Evolutionary conservation across 2,329 filamentous ascomycete species (phyloP).

Genomic region (Xylaria sp.): DNA sequence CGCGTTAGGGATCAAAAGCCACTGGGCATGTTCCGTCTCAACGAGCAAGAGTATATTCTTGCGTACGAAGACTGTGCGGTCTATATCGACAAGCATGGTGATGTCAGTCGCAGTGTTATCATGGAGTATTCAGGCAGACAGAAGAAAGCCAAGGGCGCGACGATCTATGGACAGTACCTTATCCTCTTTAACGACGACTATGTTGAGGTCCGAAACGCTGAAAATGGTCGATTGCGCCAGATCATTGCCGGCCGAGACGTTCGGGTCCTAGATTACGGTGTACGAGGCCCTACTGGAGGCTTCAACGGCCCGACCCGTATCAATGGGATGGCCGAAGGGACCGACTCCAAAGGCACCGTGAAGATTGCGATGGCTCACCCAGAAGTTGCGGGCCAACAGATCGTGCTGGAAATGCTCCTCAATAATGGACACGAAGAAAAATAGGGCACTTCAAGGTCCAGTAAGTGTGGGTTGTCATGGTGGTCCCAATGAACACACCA

Average conservation of each 20-base stretch:
- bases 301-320: constrained; percentile 35
- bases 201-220: constrained; percentile 92
- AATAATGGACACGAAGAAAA: constrained; percentile 73
- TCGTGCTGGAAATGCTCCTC: constrained; percentile 85
- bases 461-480: constrained; percentile 5
- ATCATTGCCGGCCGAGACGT: constrained; percentile 92
- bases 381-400: constrained; percentile 73
- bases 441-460: constrained; percentile 21
- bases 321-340: constrained; percentile 34
- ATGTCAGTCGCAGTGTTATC: constrained; percentile 86
- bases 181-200: constrained; percentile 94
- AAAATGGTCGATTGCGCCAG: constrained; percentile 88
- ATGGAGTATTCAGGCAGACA: constrained; percentile 97
- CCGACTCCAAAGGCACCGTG: constrained; percentile 64
- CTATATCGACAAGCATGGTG: constrained; percentile 96
- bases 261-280: constrained; percentile 80
- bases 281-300: constrained; percentile 54
- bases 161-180: constrained; percentile 86
- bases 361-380: constrained; percentile 97
- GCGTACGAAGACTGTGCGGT: constrained; percentile 95
- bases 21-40: constrained; percentile 93
- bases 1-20: constrained; percentile 80
- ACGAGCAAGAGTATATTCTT: constrained; percentile 85
- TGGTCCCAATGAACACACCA: neutral
- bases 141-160: constrained; percentile 72